phyloP scores from a whole-genome alignment of 2,329 filamentous ascomycete genomes.

The Ascosphaera apis region DNA sequence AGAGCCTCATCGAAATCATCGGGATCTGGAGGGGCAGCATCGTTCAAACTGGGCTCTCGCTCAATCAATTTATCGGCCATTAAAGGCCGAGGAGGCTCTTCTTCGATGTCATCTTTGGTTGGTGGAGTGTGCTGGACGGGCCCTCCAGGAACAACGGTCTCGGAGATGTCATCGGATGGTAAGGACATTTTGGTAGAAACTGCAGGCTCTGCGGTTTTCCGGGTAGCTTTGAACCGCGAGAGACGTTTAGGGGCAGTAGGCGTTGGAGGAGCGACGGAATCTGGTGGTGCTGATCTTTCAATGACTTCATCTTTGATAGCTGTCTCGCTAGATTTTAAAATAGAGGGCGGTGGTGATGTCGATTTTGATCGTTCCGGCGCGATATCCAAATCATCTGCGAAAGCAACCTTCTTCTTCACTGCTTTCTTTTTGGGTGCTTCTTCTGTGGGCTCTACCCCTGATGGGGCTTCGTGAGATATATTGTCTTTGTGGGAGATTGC shows the following conservation, averaged over 20 bases:
- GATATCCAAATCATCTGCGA: conserved; percentile 52
- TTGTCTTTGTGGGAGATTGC: not conserved
- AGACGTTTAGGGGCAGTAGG: conserved; percentile 15
- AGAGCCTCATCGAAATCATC: conserved; percentile 51
- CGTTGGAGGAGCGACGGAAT: conserved; percentile 5
- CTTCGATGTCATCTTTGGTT: conserved; percentile 5
- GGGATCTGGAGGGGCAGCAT: conserved; percentile 21
- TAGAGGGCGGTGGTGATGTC: conserved; percentile 9
- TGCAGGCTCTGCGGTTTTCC: conserved; percentile 7
- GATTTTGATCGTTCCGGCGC: conserved; percentile 21
- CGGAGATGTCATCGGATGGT: not conserved
- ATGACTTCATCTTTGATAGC: conserved; percentile 21
- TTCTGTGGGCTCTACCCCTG: conserved; percentile 3
- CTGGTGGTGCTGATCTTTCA: conserved; percentile 15
- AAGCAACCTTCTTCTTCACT: conserved; percentile 50
- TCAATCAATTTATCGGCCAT: conserved; percentile 38
- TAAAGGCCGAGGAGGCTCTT: conserved; percentile 18
- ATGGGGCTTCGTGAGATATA: conserved; percentile 4
- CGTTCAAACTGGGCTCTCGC: conserved; percentile 17
- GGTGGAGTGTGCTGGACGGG: conserved; percentile 5
- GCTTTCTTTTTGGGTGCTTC: conserved; percentile 9
- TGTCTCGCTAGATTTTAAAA: not conserved
- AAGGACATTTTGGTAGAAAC: conserved; percentile 1
- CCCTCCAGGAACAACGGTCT: not conserved
- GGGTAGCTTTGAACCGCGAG: conserved; percentile 22